phyloP scores from a whole-genome alignment of 768 basidiomycete species.

The Imleria badia region DNA sequence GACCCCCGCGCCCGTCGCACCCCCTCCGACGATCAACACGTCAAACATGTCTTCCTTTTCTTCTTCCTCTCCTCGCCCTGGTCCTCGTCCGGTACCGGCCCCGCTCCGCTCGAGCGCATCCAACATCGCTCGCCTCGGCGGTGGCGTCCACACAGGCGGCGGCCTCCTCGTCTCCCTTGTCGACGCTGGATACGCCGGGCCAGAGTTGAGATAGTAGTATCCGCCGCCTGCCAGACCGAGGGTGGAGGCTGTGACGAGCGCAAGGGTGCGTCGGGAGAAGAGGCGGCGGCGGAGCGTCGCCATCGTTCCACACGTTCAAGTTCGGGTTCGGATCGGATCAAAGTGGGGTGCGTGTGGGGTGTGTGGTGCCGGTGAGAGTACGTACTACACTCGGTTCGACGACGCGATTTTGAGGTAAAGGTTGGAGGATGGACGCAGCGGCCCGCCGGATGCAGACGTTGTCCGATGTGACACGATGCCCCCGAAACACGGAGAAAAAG shows the following conservation, averaged over 20 bases:
- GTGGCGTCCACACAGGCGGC: conserved; percentile 79
- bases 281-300: conserved; percentile 26
- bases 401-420: neutral
- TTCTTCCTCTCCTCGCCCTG: conserved; percentile 50
- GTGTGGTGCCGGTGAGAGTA: too few species aligned
- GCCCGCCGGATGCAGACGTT: too few species aligned
- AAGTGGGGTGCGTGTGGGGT: too few species aligned
- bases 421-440: neutral
- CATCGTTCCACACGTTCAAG: neutral
- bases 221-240: conserved; percentile 54
- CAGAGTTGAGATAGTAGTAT: conserved; percentile 74
- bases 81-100: neutral
- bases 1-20: conserved; percentile 95
- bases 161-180: conserved; percentile 68
- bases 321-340: too few species aligned
- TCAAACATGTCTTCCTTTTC: conserved; percentile 64
- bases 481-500: neutral
- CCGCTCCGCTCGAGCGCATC: conserved; percentile 40
- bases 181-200: conserved; percentile 62
- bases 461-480: neutral
- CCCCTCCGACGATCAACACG: conserved; percentile 85
- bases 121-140: conserved; percentile 65
- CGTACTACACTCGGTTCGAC: neutral
- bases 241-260: conserved; percentile 52
- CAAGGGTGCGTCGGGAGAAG: conserved; percentile 57